A percentile compares a stretch with the other conserved stretches of the same genome.
These are phyloP conservation scores for Penicillium atrosanguineum DNA, from an alignment of 495 filamentous ascomycete species.

Conservation along the genomic window DNA sequence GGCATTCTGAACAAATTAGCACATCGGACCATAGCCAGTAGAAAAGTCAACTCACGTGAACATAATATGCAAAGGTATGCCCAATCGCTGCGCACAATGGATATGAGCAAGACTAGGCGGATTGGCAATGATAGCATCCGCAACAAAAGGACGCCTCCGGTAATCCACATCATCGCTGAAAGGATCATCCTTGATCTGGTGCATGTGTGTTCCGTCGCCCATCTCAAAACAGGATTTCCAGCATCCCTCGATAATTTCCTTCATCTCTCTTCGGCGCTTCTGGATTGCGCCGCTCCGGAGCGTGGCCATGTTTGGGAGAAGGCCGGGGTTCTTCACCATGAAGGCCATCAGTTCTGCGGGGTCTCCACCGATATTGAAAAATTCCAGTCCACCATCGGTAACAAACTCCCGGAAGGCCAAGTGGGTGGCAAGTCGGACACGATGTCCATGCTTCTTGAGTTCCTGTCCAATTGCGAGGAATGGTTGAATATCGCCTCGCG, in stretches of 20 bases:
- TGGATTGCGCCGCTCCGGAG: slow-evolving; percentile 68
- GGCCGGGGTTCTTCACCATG: slow-evolving; percentile 83
- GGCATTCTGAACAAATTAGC: slow-evolving; percentile 47
- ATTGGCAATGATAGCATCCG: slow-evolving; percentile 82
- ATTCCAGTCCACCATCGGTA: slow-evolving; percentile 68
- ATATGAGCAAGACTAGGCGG: slow-evolving; percentile 81
- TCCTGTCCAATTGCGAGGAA: slow-evolving; percentile 68
- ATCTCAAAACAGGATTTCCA: slow-evolving; percentile 74
- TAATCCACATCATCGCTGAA: slow-evolving; percentile 27
- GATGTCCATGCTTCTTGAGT: slow-evolving; percentile 66
- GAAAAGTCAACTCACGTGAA: slow-evolving; percentile 59
- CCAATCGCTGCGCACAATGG: slow-evolving; percentile 76
- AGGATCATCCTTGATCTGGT: slow-evolving; percentile 47
- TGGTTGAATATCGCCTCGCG: slow-evolving; percentile 78
- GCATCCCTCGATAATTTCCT: slow-evolving; percentile 68
- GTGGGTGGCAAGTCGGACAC: slow-evolving; percentile 78
- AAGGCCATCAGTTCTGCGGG: slow-evolving; percentile 80
- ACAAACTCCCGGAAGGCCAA: slow-evolving; percentile 68
- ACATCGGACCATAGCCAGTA: too few species aligned
- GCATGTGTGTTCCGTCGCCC: slow-evolving; percentile 50
- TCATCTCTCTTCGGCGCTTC: slow-evolving; percentile 63
- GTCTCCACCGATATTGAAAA: slow-evolving; percentile 78
- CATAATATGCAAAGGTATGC: slow-evolving; percentile 79
- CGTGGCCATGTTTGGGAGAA: slow-evolving; percentile 68
- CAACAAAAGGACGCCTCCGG: slow-evolving; percentile 63